Evolutionary conservation across 2,329 filamentous ascomycete species (phyloP).

Genomic region (Pyricularia sp.): DNA sequence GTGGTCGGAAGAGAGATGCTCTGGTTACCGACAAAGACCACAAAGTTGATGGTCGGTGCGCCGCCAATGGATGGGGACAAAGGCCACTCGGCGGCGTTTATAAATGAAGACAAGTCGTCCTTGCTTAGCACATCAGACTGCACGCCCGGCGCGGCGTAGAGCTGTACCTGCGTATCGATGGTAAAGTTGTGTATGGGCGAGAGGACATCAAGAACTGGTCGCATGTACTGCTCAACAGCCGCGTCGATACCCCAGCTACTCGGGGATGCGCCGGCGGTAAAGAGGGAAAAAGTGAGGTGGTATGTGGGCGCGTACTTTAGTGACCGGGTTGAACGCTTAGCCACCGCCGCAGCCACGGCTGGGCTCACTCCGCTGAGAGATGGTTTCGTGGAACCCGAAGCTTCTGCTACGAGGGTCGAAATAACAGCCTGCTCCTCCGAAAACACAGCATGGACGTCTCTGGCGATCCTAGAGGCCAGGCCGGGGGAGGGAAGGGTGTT

Average conservation of each 20-base stretch:
- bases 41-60: constrained; percentile 92
- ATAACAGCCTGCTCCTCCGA: constrained; percentile 84
- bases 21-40: constrained; percentile 77
- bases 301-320: constrained; percentile 91
- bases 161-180: constrained; percentile 89
- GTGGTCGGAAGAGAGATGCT: constrained; percentile 43
- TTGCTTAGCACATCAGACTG: constrained; percentile 60
- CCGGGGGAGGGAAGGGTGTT: constrained; percentile 58
- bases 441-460: constrained; percentile 69
- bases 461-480: constrained; percentile 69
- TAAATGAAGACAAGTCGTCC: constrained; percentile 85
- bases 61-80: constrained; percentile 86
- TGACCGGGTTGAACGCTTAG: constrained; percentile 69
- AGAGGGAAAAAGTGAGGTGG: constrained; percentile 91
- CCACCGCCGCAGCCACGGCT: constrained; percentile 45
- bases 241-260: constrained; percentile 87
- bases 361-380: constrained; percentile 18
- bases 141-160: constrained; percentile 70
- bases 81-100: constrained; percentile 97
- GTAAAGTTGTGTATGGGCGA: constrained; percentile 88
- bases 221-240: constrained; percentile 72
- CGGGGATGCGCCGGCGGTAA: constrained; percentile 68
- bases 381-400: constrained; percentile 5
- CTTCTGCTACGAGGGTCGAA: constrained; percentile 57
- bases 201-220: constrained; percentile 71